Evolutionary conservation across 306 rosid species (phyloP), one percentile per base, ranked within the genome.

Genomic region (Fagus crenata): DNA sequence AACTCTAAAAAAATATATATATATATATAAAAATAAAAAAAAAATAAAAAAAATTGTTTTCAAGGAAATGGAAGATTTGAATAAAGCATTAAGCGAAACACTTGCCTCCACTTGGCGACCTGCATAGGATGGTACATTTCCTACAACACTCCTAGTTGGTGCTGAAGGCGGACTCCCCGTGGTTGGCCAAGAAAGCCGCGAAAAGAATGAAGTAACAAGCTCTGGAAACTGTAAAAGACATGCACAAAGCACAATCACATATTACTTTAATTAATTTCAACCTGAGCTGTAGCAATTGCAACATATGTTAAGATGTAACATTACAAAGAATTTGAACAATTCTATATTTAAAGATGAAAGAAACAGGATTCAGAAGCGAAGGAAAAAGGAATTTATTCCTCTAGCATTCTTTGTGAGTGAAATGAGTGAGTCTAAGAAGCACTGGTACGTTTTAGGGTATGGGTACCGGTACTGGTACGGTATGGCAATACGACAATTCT

Each of bases 51-150:
- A 1, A 5, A 7, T 43, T 43, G 7, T 43, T 8, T 6, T 2
- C 0, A 3, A 15, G 71, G 49, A n/a, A 39, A n/a, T 67, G 1
- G 11, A 67, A 17, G 51, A 67, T 2, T 67, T 37, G 53, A 33
- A 71, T 75, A 35, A n/a, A 51, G 55, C 40, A 82, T 51, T 18
- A 78, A 81, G 76, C 40, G 75, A 72, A 78, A 76, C 56, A 77
- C 96, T 88, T 82, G 76, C 99, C 99, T 92, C 96, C 72, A 83
- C 81, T 81, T 86, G 98, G 81, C 80, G 98, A 80, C 81, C 74
- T 46, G 91, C 78, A 75, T 81, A 83, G 73, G 92, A 83, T 74
- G 93, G 89, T 75, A 78, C 56, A 71, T 79, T 87, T 77, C 91
- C 88, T 32, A 69, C 78, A 76, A 80, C 84, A 78, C 84, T 84